Conservation (phyloP, 139 green algal species). For the Haematococcus lacustris region DNA sequence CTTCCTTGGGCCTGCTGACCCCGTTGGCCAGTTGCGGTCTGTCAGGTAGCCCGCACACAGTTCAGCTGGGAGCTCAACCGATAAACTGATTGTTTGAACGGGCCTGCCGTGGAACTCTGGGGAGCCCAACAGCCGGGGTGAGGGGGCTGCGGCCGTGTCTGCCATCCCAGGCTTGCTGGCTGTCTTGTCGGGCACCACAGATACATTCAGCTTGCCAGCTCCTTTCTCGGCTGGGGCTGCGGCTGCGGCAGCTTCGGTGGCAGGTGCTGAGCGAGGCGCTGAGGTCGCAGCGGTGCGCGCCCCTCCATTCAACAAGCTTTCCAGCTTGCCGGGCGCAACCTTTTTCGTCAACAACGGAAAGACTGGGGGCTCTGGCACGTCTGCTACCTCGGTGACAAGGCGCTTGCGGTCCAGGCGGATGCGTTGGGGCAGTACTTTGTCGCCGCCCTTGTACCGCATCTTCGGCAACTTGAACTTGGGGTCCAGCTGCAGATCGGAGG, state of each 20-base stretch:
- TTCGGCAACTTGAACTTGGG: constrained; percentile 71
- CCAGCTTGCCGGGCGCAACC: too few relatives aligned
- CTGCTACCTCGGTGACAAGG: constrained; percentile 37
- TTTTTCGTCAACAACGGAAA: constrained; percentile 26
- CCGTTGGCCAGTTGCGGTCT: background rate
- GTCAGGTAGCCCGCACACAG: too few relatives aligned
- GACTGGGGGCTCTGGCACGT: constrained; percentile 34
- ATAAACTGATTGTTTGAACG: background rate
- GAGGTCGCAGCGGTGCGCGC: background rate
- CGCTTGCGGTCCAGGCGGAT: constrained; percentile 31
- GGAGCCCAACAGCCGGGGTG: background rate
- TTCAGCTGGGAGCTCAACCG: background rate
- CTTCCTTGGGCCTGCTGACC: background rate
- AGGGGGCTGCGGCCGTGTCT: too few relatives aligned
- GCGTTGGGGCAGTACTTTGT: constrained; percentile 25
- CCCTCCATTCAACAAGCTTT: background rate
- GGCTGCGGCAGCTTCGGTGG: background rate
- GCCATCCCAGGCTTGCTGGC: background rate
- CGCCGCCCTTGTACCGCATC: constrained; percentile 76
- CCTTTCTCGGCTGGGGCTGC: background rate
- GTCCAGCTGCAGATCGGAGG: constrained; percentile 43
- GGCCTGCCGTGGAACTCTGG: background rate
- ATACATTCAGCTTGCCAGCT: background rate
- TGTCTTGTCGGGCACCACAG: background rate
- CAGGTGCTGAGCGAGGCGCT: background rate